Percentiles rank a stretch among this genome's conserved stretches.
phyloP scores from a whole-genome alignment of 2,329 filamentous ascomycete genomes.

The Nemania sp. region DNA sequence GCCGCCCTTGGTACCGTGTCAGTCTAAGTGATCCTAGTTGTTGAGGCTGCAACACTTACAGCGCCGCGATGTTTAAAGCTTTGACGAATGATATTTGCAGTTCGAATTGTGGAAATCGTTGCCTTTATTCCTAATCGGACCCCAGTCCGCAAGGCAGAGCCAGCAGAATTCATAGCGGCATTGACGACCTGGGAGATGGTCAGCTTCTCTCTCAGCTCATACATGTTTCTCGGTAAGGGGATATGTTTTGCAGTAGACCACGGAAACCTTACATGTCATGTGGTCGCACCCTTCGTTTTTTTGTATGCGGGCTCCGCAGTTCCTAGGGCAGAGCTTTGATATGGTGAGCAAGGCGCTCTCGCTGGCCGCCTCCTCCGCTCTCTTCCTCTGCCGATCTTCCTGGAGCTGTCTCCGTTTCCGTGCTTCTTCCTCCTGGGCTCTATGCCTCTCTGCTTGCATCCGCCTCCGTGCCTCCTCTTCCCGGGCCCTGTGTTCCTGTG shows the following conservation, averaged over 20 bases:
- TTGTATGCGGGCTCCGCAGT: constrained; percentile 5
- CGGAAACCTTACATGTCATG: constrained; percentile 3
- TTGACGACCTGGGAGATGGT: background rate
- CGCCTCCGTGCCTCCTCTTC: constrained; percentile 6
- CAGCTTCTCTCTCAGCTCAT: background rate
- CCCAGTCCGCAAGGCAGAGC: constrained; percentile 4
- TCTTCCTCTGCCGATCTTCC: constrained; percentile 7
- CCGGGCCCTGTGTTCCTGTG: constrained; percentile 8
- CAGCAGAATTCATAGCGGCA: constrained; percentile 1
- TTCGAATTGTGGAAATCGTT: background rate
- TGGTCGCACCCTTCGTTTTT: constrained; percentile 3
- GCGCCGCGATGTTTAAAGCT: background rate
- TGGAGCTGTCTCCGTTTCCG: constrained; percentile 4
- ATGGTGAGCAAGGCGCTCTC: background rate
- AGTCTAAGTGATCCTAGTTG: too few species aligned
- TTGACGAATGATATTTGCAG: constrained; percentile 6
- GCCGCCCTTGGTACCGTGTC: background rate
- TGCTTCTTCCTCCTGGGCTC: constrained; percentile 11
- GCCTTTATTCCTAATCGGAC: background rate
- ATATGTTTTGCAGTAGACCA: background rate
- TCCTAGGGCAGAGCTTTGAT: constrained; percentile 1
- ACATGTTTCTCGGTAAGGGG: background rate
- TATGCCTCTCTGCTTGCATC: background rate
- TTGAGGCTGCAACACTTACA: background rate
- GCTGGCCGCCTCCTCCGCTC: constrained; percentile 2